Evolutionary conservation across 257 asterid genomes (phyloP).

Genomic region (Leonotis leonurus): DNA sequence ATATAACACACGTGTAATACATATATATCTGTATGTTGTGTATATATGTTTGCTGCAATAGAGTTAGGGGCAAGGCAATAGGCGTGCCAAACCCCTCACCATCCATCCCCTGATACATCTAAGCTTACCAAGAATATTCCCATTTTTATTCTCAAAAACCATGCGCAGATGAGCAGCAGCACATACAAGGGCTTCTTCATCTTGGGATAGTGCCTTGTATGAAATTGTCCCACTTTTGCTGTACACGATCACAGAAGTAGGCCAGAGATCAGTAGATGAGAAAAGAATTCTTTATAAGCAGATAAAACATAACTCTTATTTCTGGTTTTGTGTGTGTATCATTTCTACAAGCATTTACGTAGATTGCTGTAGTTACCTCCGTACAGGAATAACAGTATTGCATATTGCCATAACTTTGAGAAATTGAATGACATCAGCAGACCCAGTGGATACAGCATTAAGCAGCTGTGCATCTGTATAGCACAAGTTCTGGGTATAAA

Average conservation of each 20-base stretch:
- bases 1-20: background rate
- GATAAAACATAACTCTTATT: background rate
- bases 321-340: constrained; percentile 1
- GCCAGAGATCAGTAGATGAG: constrained; percentile 11
- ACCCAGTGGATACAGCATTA: constrained; percentile 61
- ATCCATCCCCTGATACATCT: constrained; percentile 6
- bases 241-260: constrained; percentile 17
- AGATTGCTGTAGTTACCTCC: constrained; percentile 44
- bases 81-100: background rate
- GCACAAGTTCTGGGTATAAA: constrained; percentile 9
- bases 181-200: constrained; percentile 97
- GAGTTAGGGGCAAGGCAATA: background rate
- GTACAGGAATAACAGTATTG: constrained; percentile 89
- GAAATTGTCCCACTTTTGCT: constrained; percentile 69
- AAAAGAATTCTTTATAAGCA: background rate
- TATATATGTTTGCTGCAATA: background rate
- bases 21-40: background rate
- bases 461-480: constrained; percentile 61
- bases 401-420: constrained; percentile 89
- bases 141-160: constrained; percentile 60
- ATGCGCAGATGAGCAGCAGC: constrained; percentile 90
- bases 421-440: constrained; percentile 65
- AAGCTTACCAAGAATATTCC: constrained; percentile 64
- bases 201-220: constrained; percentile 97
- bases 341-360: constrained; percentile 18